Conservation (phyloP, 139 green algal genomes). For the Tetradesmus obliquus region DNA sequence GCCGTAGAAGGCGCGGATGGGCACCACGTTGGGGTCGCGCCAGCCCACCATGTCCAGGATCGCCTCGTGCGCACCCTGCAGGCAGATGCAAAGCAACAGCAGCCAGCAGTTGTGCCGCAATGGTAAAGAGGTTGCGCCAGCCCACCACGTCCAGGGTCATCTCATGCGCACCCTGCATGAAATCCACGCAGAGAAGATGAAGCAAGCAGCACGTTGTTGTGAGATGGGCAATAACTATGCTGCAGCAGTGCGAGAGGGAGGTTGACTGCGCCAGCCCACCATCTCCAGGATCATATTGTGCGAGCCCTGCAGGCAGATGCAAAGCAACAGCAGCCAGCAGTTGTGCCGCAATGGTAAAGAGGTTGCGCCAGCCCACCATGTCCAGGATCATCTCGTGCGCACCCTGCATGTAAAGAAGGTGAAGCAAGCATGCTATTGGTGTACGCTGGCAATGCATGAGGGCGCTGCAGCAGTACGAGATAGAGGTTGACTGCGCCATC, state of each 20-base stretch:
- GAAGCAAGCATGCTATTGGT: background rate
- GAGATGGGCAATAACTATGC: no score
- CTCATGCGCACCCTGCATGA: background rate
- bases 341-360: no score
- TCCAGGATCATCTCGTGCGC: slow-evolving; percentile 86
- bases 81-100: no score
- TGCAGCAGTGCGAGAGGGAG: background rate
- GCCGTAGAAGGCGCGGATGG: slow-evolving; percentile 79
- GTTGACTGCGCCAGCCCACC: slow-evolving; percentile 54
- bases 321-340: no score
- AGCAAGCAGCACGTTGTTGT: background rate
- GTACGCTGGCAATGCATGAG: background rate
- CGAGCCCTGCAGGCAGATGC: slow-evolving; percentile 46
- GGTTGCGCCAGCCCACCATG: slow-evolving; percentile 75
- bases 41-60: slow-evolving; percentile 81
- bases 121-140: slow-evolving; percentile 61
- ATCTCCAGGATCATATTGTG: slow-evolving; percentile 87
- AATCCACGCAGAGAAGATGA: no score
- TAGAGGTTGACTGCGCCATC: slow-evolving; percentile 41
- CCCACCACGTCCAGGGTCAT: slow-evolving; percentile 79
- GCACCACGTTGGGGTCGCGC: slow-evolving; percentile 78
- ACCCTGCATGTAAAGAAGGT: no score
- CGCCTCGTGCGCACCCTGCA: slow-evolving; percentile 76
- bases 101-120: no score
- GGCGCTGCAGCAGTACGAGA: background rate